A percentile compares a stretch with the other conserved stretches of the same genome.
These are phyloP conservation scores for Huntiella moniliformis DNA, from an alignment of 2,329 filamentous ascomycete genomes.

Conservation along the genomic window DNA sequence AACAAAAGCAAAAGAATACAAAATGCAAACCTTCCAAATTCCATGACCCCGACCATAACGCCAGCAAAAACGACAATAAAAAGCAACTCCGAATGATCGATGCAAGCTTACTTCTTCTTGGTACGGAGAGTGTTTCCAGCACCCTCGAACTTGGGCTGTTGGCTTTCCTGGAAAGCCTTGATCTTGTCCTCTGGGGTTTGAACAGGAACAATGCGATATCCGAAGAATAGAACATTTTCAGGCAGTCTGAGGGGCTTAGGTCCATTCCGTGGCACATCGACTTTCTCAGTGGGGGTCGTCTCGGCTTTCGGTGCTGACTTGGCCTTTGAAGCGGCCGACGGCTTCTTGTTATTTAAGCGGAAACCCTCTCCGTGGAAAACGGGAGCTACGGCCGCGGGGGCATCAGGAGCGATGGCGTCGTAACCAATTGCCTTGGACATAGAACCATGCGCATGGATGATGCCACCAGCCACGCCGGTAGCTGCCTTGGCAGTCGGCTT, in stretches of 20 bases:
- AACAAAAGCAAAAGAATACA: background rate
- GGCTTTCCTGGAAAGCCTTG: constrained; percentile 42
- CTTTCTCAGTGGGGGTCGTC: background rate
- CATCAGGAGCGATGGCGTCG: constrained; percentile 64
- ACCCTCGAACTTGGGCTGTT: constrained; percentile 61
- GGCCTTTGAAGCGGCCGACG: constrained; percentile 42
- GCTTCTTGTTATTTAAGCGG: constrained; percentile 56
- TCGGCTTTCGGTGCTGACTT: constrained; percentile 42
- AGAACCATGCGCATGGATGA: constrained; percentile 66
- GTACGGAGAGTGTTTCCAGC: constrained; percentile 63
- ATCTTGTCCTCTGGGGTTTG: constrained; percentile 59
- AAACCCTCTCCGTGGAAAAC: constrained; percentile 70
- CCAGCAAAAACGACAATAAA: background rate
- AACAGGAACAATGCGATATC: constrained; percentile 78
- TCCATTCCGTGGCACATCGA: constrained; percentile 19
- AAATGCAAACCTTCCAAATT: background rate
- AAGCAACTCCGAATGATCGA: background rate
- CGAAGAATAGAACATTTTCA: constrained; percentile 88
- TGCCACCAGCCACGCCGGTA: constrained; percentile 64
- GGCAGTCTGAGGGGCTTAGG: constrained; percentile 67
- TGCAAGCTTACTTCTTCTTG: constrained; percentile 49
- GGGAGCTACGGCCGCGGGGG: constrained; percentile 48
- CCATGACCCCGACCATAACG: background rate
- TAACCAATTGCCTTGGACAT: constrained; percentile 99
- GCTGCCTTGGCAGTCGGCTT: constrained; percentile 19